phyloP scores from a whole-genome alignment of 371 early-diverging fungal species.

The Mortierella sp. region DNA sequence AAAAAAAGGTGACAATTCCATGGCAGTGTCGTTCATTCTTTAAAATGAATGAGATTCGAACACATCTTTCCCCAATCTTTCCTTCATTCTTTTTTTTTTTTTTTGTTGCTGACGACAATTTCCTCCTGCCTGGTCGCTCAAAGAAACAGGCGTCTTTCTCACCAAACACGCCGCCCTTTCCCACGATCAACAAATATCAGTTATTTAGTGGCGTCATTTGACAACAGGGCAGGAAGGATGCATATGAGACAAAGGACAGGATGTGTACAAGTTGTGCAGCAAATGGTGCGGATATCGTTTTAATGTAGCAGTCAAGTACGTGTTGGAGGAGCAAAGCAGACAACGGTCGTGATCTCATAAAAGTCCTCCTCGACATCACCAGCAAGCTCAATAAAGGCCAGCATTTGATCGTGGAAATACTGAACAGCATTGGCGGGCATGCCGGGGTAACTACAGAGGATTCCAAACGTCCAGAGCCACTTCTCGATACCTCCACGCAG shows the following conservation, averaged over 20 bases:
- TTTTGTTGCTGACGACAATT: background rate
- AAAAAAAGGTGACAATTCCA: background rate
- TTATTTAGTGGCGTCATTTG: background rate
- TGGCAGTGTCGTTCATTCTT: background rate
- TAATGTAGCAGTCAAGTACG: background rate
- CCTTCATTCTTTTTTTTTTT: background rate
- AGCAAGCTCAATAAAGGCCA: slow-evolving; percentile 41
- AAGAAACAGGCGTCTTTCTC: background rate
- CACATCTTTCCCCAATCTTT: background rate
- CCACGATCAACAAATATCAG: background rate
- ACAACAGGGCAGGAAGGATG: background rate
- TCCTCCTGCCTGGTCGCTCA: background rate
- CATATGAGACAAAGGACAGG: background rate
- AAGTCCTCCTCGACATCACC: slow-evolving; percentile 17
- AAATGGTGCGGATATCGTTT: background rate
- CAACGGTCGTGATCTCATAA: slow-evolving; percentile 33
- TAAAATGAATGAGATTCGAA: background rate
- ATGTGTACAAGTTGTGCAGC: background rate
- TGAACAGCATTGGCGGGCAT: slow-evolving; percentile 29
- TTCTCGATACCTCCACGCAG: slow-evolving; percentile 38
- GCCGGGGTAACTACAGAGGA: slow-evolving; percentile 26
- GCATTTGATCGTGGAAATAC: slow-evolving; percentile 40
- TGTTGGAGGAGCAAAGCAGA: slow-evolving; percentile 20
- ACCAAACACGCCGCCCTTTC: background rate
- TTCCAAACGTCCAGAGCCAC: slow-evolving; percentile 36